Base-by-base conservation (phyloP, 1,284 basidiomycete genomes). In the Ustilago bromivora region DNA sequence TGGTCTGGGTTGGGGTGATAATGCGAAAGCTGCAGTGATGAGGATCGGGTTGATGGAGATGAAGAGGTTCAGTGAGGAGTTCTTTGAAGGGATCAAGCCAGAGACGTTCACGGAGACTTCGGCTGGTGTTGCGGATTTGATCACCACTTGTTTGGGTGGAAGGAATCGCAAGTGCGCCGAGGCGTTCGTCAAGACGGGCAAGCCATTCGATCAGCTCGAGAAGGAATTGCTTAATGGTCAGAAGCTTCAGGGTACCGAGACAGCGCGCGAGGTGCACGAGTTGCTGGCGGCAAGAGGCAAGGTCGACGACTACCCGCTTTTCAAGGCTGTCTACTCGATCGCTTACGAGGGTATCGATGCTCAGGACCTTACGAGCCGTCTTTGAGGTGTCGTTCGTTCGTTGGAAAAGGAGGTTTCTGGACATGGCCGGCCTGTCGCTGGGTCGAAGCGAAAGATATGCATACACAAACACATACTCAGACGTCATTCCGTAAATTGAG, bases 11-110 rank as follows among this genome's bases (percentile, higher is more conserved):
- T 89, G 88, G 86, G 90, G 90, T 11, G 88, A 88, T 84, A 90
- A 90, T 78, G 87, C 89, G n/a, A 90, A 90, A 73, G 88, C 89
- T 28, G 89, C 89, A 10, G 88, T 90, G 77, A 90, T 90, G 89
- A 87, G 90, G 47, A 89, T 85, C 64, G 85, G 85, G 6, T 62
- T 87, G 49, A 76, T 87, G 67, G 86, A 87, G 71, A 87, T 87
- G 86, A 85, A 85, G 65, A 76, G 83, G 31, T 88, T 88, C 83
- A 88, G 88, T 64, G 86, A 87, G 62, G 89, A 90, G 78, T 90
- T 90, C 86, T 90, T 90, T 82, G 80, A 87, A 0, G 86, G 87
- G 56, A 87, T 89, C 81, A 88, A 89, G 79, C 85, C 88, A 5
- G 88, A 88, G 63, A 89, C 89, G 0, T 90, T 90, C 79, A 71